Percentiles rank a stretch among this genome's conserved stretches.
Conservation (phyloP, 129 eudicot species). For the Smallanthus sonchifolius region DNA sequence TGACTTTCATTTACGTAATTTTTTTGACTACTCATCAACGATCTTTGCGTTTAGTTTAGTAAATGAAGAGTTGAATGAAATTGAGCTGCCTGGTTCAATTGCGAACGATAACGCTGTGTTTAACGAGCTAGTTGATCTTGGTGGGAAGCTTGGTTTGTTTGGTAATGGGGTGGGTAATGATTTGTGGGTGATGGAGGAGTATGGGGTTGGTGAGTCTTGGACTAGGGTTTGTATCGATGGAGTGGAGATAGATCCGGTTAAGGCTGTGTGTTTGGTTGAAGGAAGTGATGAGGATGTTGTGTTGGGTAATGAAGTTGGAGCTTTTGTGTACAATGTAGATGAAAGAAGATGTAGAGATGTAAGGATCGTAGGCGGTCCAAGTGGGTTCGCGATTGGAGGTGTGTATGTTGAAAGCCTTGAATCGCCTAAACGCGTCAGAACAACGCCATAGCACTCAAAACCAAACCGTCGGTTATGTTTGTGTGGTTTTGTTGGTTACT, state of each 20-base stretch:
- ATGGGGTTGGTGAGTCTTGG: slow-evolving; percentile 51
- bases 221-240: slow-evolving; percentile 13
- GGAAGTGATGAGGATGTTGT: slow-evolving; percentile 28
- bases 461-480: too few species aligned
- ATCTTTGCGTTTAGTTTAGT: slow-evolving; percentile 45
- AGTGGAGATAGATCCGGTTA: slow-evolving; percentile 1
- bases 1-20: too few species aligned
- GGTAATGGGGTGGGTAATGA: neutral
- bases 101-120: slow-evolving; percentile 23
- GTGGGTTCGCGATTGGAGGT: slow-evolving; percentile 17
- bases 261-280: slow-evolving; percentile 28
- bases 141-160: slow-evolving; percentile 40
- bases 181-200: slow-evolving; percentile 65
- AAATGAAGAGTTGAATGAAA: slow-evolving; percentile 36
- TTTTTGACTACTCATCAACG: too few species aligned
- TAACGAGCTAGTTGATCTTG: slow-evolving; percentile 30
- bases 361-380: slow-evolving; percentile 24
- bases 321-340: slow-evolving; percentile 27
- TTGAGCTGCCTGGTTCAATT: slow-evolving; percentile 34
- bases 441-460: neutral
- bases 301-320: slow-evolving; percentile 15
- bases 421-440: slow-evolving; percentile 5
- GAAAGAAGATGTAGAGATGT: slow-evolving; percentile 16
- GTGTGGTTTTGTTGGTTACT: too few species aligned
- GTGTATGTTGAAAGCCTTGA: slow-evolving; percentile 38